Evolutionary conservation across 2,329 filamentous ascomycete species (phyloP).

Genomic region (Fusarium metavorans): DNA sequence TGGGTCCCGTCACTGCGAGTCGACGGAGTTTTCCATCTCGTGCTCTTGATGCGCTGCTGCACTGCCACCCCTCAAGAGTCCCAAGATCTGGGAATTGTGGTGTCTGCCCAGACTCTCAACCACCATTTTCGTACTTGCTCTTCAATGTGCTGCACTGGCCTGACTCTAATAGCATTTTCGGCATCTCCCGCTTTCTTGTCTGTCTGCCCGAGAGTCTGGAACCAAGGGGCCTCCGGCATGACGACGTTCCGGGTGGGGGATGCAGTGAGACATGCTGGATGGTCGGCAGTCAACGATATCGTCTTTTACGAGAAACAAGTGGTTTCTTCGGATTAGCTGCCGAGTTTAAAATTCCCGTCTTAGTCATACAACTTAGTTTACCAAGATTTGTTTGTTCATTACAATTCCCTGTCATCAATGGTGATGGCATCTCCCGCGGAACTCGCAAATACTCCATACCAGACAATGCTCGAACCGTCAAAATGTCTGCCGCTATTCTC

Average conservation of each 20-base stretch:
- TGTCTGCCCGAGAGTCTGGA: slow-evolving; percentile 14
- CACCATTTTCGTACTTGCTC: slow-evolving; percentile 13
- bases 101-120: slow-evolving; percentile 1
- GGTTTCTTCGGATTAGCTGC: not conserved
- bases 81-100: not conserved
- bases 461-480: not conserved
- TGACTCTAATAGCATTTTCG: slow-evolving; percentile 13
- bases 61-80: not conserved
- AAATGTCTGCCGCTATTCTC: not conserved
- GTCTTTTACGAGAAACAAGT: not conserved
- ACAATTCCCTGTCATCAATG: not conserved
- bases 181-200: slow-evolving; percentile 24
- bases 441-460: not conserved
- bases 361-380: not conserved
- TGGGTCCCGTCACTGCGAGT: not conserved
- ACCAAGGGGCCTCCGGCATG: slow-evolving; percentile 9
- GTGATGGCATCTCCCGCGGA: not conserved
- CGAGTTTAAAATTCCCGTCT: not conserved
- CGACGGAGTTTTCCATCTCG: not conserved
- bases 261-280: not conserved
- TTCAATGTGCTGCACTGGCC: slow-evolving; percentile 10
- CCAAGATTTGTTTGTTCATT: not conserved
- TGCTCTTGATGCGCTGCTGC: not conserved
- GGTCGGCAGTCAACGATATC: not conserved
- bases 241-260: slow-evolving; percentile 27